These are phyloP conservation scores for Stereum hirsutum DNA, from an alignment of 1,284 basidiomycete genomes.

Conservation along the genomic window DNA sequence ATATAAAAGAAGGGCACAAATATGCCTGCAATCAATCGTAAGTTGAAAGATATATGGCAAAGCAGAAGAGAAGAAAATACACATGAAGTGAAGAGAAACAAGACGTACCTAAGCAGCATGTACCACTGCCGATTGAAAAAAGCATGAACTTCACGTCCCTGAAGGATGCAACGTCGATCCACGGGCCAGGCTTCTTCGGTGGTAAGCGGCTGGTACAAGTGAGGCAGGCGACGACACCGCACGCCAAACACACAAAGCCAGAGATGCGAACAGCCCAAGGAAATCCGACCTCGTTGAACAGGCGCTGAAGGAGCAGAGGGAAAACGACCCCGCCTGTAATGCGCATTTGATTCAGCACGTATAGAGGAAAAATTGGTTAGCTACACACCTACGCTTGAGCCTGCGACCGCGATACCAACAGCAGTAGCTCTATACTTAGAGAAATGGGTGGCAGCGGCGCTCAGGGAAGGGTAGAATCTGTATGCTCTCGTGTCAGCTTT, in stretches of 20 bases:
- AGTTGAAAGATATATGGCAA: no score
- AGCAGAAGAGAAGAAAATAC: no score
- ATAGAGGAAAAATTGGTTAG: no score
- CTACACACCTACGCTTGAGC: slow-evolving; percentile 6
- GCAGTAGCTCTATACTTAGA: slow-evolving; percentile 46
- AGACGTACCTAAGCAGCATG: slow-evolving; percentile 16
- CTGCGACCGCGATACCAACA: slow-evolving; percentile 38
- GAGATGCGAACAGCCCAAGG: slow-evolving; percentile 43
- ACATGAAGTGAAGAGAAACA: slow-evolving; percentile 5
- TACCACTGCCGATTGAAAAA: slow-evolving; percentile 16
- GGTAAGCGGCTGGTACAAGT: slow-evolving; percentile 19
- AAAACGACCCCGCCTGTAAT: slow-evolving; percentile 51
- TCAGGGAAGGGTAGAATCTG: slow-evolving; percentile 20
- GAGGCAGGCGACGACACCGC: slow-evolving; percentile 18
- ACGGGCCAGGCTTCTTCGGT: slow-evolving; percentile 12
- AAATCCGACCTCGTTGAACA: slow-evolving; percentile 49
- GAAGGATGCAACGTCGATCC: slow-evolving; percentile 20
- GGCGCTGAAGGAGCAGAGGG: slow-evolving; percentile 51
- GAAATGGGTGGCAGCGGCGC: slow-evolving; percentile 35
- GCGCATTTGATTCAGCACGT: no score
- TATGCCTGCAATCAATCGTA: slow-evolving; percentile 27
- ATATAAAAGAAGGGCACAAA: slow-evolving; percentile 63
- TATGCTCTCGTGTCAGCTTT: slow-evolving; percentile 1
- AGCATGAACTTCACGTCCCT: slow-evolving; percentile 21
- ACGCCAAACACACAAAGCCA: slow-evolving; percentile 22